A percentile compares a stretch with the other conserved stretches of the same genome.
These are phyloP conservation scores for Kodamaea alishanica DNA, from an alignment of 1,139 yeast species.

Conservation along the genomic window DNA sequence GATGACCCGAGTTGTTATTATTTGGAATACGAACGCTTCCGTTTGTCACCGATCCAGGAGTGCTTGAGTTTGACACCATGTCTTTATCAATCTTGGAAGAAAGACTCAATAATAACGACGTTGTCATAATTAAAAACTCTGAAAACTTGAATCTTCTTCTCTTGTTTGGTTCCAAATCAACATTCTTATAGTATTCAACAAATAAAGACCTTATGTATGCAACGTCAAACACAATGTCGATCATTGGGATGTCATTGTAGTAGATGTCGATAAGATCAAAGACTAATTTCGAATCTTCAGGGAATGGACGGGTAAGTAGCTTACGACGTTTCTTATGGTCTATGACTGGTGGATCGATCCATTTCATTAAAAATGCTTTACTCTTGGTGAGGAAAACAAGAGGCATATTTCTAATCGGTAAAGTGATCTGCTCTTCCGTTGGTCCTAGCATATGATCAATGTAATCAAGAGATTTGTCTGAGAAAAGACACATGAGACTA, in stretches of 20 bases:
- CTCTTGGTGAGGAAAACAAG: slow-evolving; percentile 21
- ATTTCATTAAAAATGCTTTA: slow-evolving; percentile 21
- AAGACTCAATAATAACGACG: slow-evolving; percentile 27
- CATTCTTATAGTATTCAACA: slow-evolving; percentile 15
- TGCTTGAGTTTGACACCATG: background rate
- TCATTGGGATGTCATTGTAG: slow-evolving; percentile 13
- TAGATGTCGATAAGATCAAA: slow-evolving; percentile 22
- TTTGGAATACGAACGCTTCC: slow-evolving; percentile 2
- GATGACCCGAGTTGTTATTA: background rate
- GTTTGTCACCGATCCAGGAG: background rate
- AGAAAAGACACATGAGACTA: slow-evolving; percentile 36
- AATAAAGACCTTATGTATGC: slow-evolving; percentile 12
- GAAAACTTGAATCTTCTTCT: slow-evolving; percentile 19
- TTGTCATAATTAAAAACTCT: slow-evolving; percentile 34
- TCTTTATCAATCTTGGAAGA: slow-evolving; percentile 19
- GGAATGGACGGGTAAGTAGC: slow-evolving; percentile 28
- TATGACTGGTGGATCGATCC: slow-evolving; percentile 34
- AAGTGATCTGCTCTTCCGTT: slow-evolving; percentile 18
- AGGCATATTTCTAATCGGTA: slow-evolving; percentile 34
- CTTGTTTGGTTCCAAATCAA: slow-evolving; percentile 8
- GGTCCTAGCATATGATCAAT: slow-evolving; percentile 27
- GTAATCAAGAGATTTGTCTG: slow-evolving; percentile 35
- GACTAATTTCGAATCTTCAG: slow-evolving; percentile 22
- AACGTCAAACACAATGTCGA: slow-evolving; percentile 10
- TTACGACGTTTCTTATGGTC: slow-evolving; percentile 19